Percentiles rank a stretch among this genome's conserved stretches.
phyloP scores from a whole-genome alignment of 495 filamentous ascomycete species.

The Penicillium coffeae region DNA sequence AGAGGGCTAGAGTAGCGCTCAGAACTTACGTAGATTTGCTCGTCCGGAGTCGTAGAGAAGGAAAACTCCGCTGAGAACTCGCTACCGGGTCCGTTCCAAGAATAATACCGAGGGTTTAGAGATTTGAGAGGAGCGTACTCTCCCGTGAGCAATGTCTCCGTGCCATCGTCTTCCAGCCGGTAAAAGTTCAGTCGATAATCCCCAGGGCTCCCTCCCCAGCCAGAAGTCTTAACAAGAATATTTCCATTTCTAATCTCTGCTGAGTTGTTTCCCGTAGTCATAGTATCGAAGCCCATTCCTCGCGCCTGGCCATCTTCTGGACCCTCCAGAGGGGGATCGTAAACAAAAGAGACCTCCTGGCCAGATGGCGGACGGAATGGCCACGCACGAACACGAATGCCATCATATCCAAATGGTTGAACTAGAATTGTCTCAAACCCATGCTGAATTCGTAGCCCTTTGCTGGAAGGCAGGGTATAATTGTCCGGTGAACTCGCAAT shows the following conservation, averaged over 20 bases:
- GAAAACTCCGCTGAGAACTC: constrained; percentile 27
- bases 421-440: constrained; percentile 28
- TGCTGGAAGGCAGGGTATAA: constrained; percentile 19
- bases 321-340: constrained; percentile 29
- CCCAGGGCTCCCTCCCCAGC: constrained; percentile 22
- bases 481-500: constrained; percentile 3
- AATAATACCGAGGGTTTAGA: constrained; percentile 26
- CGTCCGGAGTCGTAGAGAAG: constrained; percentile 26
- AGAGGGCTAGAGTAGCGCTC: not conserved
- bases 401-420: constrained; percentile 31
- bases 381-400: constrained; percentile 29
- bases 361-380: constrained; percentile 25
- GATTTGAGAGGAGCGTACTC: constrained; percentile 33
- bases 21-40: constrained; percentile 19
- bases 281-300: constrained; percentile 19
- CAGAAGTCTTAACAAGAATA: constrained; percentile 24
- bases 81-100: constrained; percentile 20
- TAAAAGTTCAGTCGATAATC: constrained; percentile 27
- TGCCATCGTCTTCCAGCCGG: constrained; percentile 20
- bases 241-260: constrained; percentile 24
- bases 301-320: constrained; percentile 22
- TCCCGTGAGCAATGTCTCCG: constrained; percentile 25
- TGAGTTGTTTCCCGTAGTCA: constrained; percentile 15
- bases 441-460: constrained; percentile 27
- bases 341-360: constrained; percentile 24